These are phyloP conservation scores for Hemileccinum rubropunctum DNA, from an alignment of 768 basidiomycete genomes.

Conservation along the genomic window DNA sequence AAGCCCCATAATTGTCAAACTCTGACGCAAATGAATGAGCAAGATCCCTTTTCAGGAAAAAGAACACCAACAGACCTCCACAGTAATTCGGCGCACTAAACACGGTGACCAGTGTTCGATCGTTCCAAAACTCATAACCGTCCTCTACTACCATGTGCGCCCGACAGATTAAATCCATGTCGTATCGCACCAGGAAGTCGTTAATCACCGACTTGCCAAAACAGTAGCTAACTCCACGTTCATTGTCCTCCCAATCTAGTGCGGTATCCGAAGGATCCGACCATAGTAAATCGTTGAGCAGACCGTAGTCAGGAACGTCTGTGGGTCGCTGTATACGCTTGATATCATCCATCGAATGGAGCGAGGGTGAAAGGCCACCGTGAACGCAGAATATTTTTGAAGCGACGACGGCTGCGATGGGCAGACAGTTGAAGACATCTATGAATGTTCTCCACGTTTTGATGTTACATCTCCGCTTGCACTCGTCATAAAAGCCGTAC, in stretches of 20 bases:
- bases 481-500: conserved; percentile 99
- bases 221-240: conserved; percentile 97
- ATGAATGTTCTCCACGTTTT: conserved; percentile 99
- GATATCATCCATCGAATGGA: conserved; percentile 98
- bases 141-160: conserved; percentile 99
- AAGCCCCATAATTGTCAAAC: conserved; percentile 94
- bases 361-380: conserved; percentile 88
- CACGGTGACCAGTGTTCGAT: conserved; percentile 95
- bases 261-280: conserved; percentile 98
- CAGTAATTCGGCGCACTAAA: conserved; percentile 98
- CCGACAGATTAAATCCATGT: conserved; percentile 99
- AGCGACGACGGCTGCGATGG: conserved; percentile 97
- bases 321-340: conserved; percentile 96
- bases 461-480: conserved; percentile 98
- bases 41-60: conserved; percentile 1
- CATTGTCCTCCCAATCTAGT: conserved; percentile 99
- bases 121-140: conserved; percentile 99
- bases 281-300: conserved; percentile 97
- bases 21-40: conserved; percentile 44
- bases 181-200: conserved; percentile 90
- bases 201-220: conserved; percentile 98
- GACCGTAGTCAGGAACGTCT: conserved; percentile 97
- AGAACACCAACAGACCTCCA: conserved; percentile 65
- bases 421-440: conserved; percentile 98
- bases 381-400: conserved; percentile 99